These are phyloP conservation scores for Alternaria sp. DNA, from an alignment of 2,329 filamentous ascomycete species.

Conservation along the genomic window DNA sequence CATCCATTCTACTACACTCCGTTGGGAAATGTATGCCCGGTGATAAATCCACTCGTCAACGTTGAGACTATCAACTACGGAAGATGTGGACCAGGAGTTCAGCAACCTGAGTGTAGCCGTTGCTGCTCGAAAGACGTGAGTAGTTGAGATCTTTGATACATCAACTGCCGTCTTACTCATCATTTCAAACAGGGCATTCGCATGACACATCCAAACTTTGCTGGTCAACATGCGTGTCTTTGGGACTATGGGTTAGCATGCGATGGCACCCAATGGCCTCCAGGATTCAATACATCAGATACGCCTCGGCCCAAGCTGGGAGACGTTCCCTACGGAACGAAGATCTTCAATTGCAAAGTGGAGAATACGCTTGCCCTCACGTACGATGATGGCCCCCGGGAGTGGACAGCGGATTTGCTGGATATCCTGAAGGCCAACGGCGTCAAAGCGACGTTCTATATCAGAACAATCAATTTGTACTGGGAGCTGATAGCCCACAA, in stretches of 20 bases:
- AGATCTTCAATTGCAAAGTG: slow-evolving; percentile 27
- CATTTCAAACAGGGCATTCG: background rate
- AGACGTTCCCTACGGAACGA: background rate
- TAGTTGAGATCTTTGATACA: background rate
- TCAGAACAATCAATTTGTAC: slow-evolving; percentile 55
- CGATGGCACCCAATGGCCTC: background rate
- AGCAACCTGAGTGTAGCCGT: background rate
- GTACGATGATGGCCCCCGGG: slow-evolving; percentile 61
- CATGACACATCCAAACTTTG: background rate
- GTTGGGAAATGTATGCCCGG: background rate
- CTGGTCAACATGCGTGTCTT: background rate
- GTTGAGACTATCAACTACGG: background rate
- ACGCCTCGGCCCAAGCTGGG: background rate
- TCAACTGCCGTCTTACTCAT: background rate
- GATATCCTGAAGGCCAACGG: slow-evolving; percentile 57
- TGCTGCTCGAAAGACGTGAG: slow-evolving; percentile 1
- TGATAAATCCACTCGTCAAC: background rate
- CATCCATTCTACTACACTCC: background rate
- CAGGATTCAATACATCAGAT: background rate
- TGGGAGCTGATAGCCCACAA: slow-evolving; percentile 53
- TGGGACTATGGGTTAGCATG: slow-evolving; percentile 1
- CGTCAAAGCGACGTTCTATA: slow-evolving; percentile 53
- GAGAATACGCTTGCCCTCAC: slow-evolving; percentile 56
- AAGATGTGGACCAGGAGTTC: slow-evolving; percentile 3
- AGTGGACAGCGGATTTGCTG: slow-evolving; percentile 58